Conservation (phyloP, 148 eudicot genomes). For the Mesembryanthemum crystallinum region DNA sequence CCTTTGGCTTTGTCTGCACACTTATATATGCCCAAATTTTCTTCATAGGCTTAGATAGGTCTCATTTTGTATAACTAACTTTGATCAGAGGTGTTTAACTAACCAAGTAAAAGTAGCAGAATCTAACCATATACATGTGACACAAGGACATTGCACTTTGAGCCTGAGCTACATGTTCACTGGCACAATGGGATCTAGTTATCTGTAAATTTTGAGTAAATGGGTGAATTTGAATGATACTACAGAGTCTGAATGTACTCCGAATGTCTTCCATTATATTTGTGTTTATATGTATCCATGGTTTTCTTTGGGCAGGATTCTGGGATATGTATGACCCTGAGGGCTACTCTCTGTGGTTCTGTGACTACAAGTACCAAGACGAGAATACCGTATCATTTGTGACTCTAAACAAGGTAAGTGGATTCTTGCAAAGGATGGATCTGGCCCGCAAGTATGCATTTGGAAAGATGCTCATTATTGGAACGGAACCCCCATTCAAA, state of each 20-base stretch:
- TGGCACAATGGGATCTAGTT: no score
- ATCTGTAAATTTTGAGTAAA: not conserved
- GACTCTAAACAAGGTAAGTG: constrained; percentile 44
- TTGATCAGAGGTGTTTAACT: no score
- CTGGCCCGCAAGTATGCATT: constrained; percentile 46
- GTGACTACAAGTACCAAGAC: constrained; percentile 48
- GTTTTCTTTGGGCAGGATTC: constrained; percentile 47
- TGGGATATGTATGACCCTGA: constrained; percentile 88
- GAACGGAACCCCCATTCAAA: constrained; percentile 38
- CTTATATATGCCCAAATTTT: no score
- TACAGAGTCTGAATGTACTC: no score
- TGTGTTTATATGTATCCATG: not conserved
- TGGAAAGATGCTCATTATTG: constrained; percentile 46
- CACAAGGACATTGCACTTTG: no score
- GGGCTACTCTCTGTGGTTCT: constrained; percentile 45
- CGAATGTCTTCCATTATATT: not conserved
- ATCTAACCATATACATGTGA: no score
- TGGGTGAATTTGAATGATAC: not conserved
- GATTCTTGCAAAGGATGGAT: constrained; percentile 49
- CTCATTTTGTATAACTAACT: no score
- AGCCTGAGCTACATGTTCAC: no score
- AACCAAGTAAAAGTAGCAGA: no score
- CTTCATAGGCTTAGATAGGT: no score
- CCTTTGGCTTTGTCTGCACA: no score
- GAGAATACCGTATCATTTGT: constrained; percentile 48